phyloP scores from a whole-genome alignment of 2,329 filamentous ascomycete species.

The Blastomyces percursus region DNA sequence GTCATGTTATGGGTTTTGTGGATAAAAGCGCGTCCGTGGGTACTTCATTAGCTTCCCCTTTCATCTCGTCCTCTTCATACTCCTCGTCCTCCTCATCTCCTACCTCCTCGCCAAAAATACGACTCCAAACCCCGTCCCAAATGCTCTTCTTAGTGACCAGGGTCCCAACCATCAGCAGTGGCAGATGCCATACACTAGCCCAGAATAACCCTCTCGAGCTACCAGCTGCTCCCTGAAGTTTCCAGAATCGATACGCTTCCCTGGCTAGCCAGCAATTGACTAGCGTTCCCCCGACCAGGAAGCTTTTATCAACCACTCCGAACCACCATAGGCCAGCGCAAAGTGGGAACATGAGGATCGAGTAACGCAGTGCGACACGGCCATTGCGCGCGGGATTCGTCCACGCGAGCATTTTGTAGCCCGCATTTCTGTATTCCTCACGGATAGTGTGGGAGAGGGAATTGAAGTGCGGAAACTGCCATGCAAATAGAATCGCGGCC shows the following conservation, averaged over 20 bases:
- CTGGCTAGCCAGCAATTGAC: constrained; percentile 78
- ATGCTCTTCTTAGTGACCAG: constrained; percentile 89
- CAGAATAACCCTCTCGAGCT: constrained; percentile 81
- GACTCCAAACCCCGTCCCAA: constrained; percentile 70
- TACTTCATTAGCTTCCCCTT: not conserved
- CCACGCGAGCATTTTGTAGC: constrained; percentile 68
- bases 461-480: constrained; percentile 99
- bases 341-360: constrained; percentile 72
- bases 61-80: constrained; percentile 12
- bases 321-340: constrained; percentile 68
- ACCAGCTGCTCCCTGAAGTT: constrained; percentile 62
- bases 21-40: not conserved
- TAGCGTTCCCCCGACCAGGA: constrained; percentile 66
- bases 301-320: constrained; percentile 76
- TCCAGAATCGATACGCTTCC: constrained; percentile 74
- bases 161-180: constrained; percentile 76
- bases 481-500: constrained; percentile 73
- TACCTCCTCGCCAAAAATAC: constrained; percentile 49
- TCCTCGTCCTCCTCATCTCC: constrained; percentile 43
- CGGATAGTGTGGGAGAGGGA: constrained; percentile 78
- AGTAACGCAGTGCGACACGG: constrained; percentile 80
- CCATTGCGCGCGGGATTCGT: constrained; percentile 75
- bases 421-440: constrained; percentile 69
- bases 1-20: not conserved
- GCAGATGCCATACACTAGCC: constrained; percentile 96